A percentile compares a stretch with the other conserved stretches of the same genome.
phyloP scores from a whole-genome alignment of 345 rosid species.

The Isatis tinctoria region DNA sequence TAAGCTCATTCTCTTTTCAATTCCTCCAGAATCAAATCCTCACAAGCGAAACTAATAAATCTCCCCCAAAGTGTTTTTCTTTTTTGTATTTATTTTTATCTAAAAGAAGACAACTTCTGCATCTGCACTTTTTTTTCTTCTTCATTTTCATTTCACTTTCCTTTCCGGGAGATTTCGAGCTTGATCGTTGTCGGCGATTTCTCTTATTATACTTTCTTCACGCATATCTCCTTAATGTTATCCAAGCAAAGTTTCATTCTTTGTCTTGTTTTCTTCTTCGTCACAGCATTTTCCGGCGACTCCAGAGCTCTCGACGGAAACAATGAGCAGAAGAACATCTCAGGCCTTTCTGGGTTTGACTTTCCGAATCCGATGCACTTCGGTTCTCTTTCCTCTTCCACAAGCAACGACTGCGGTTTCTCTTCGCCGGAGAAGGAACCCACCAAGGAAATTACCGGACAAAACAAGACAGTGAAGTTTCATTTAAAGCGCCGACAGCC shows the following conservation, averaged over 20 bases:
- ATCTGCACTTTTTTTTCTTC: not conserved
- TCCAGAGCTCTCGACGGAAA: conserved; percentile 34
- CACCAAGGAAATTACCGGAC: conserved; percentile 4
- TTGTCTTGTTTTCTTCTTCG: conserved; percentile 36
- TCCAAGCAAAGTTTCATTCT: conserved; percentile 34
- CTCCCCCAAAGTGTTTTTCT: not conserved
- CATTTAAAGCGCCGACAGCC: conserved; percentile 53
- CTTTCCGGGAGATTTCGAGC: not conserved
- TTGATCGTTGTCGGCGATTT: not conserved
- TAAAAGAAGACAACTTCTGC: conserved; percentile 23
- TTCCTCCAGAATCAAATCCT: not conserved
- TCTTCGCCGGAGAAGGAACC: conserved; percentile 26
- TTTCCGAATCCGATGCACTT: conserved; percentile 61
- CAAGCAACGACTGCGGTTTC: conserved; percentile 52
- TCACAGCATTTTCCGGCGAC: conserved; percentile 32
- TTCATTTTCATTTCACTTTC: not conserved
- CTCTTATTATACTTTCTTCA: not conserved
- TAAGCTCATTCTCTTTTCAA: not conserved
- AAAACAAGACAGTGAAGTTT: conserved; percentile 51
- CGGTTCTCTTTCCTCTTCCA: conserved; percentile 67
- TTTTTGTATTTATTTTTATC: not conserved
- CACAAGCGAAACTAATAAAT: not conserved
- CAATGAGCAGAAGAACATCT: conserved; percentile 42
- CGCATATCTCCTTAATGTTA: conserved; percentile 34
- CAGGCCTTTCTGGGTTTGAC: conserved; percentile 57